Conservation (phyloP, 2,329 filamentous ascomycete species). For the Penicillium sp. region DNA sequence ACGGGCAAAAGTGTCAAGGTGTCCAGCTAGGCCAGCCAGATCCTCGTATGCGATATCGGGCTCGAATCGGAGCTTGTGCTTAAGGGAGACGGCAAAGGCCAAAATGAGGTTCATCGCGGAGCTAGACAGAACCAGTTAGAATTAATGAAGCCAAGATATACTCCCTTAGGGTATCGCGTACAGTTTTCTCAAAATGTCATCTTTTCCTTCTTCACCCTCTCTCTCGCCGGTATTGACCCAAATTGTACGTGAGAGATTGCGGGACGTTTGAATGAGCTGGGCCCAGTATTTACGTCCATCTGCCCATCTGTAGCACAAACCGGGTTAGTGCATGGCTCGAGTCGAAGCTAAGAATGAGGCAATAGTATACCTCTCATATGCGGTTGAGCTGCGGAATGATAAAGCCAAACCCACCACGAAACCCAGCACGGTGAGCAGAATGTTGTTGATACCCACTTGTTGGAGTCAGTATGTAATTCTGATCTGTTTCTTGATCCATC, state of each 20-base stretch:
- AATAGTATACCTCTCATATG: conserved; percentile 63
- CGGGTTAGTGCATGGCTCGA: not conserved
- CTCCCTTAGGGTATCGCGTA: conserved; percentile 22
- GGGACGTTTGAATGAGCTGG: conserved; percentile 55
- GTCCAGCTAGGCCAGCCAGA: conserved; percentile 65
- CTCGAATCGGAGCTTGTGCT: conserved; percentile 81
- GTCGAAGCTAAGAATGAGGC: not conserved
- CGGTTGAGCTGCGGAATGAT: conserved; percentile 73
- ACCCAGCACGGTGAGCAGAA: conserved; percentile 74
- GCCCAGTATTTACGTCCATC: conserved; percentile 66
- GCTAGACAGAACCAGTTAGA: conserved; percentile 19
- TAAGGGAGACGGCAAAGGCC: conserved; percentile 73
- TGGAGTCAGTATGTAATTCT: conserved; percentile 2
- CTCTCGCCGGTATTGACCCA: conserved; percentile 75
- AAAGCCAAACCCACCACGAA: conserved; percentile 78
- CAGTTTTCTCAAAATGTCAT: conserved; percentile 69
- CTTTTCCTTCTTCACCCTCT: conserved; percentile 58
- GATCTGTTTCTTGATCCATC: not conserved
- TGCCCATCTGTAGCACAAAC: conserved; percentile 45
- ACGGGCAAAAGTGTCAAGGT: conserved; percentile 74
- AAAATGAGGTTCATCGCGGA: conserved; percentile 75
- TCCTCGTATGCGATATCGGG: conserved; percentile 77
- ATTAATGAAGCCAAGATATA: not conserved
- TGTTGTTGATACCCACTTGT: conserved; percentile 59
- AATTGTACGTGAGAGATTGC: conserved; percentile 66